Base-by-base conservation (phyloP, 1,284 basidiomycete species). In the Peniophora sp. region DNA sequence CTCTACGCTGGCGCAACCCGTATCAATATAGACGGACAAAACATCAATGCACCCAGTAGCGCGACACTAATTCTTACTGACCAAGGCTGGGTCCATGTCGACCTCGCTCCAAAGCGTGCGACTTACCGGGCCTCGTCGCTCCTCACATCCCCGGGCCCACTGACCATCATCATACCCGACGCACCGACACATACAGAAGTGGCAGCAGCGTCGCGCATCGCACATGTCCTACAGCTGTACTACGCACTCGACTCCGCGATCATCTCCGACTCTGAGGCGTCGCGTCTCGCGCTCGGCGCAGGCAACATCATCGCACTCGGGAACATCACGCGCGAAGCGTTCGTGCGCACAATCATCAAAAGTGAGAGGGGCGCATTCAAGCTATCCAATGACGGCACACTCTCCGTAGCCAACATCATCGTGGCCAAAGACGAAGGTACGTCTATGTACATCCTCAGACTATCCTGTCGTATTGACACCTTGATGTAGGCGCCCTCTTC, bases 241-340 rank as follows among this genome's bases (percentile, higher is more conserved):
- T 85, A 89, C 60, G 75, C 79, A 53, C 65, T 92, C 22, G 88
- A 90, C 56, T 63, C 74, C 0, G 75, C 79, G 46, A 80, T 93
- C 41, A 51, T 86, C 32, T 57, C 59, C 10, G 74, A 78, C 53
- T 51, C 63, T 2, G 73, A 78, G 43, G 74, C 72, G 1, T 52
- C 71, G 20, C 48, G 55, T 35, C 19, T 53, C 38, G 12, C 27
- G 1, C 62, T 73, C 19, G 59, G 63, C 6, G 47, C 59, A 3
- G 79, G 79, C 17, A 91, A 85, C 61, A 59, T 88, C 0, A 69
- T 91, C 17, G 67, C 79, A 41, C 70, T 87, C 22, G 78, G 78
- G 62, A 64, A 43, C 32, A 51, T 46, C 12, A 12, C 27, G 43
- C 46, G 6, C 43, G 61, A 22, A 22, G 49, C 10, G 11, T 60